Conservation (phyloP, 1,284 basidiomycete genomes). For the Trichosporon ovoides region DNA sequence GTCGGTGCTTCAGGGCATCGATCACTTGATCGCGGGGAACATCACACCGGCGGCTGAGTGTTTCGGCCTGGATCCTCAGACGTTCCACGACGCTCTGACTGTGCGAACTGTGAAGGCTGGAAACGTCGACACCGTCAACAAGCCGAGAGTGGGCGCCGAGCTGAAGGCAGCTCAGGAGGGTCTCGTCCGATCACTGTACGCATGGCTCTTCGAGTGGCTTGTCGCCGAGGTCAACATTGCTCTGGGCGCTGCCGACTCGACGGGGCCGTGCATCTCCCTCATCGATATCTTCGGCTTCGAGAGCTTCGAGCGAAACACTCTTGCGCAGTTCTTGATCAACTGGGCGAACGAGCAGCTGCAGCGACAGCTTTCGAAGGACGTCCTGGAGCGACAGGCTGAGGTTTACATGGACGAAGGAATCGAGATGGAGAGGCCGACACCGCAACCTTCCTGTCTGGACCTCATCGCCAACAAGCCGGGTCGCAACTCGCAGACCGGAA, state of each 20-base stretch:
- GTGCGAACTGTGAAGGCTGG: conserved; percentile 17
- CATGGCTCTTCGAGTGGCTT: conserved; percentile 19
- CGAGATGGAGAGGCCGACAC: conserved; percentile 10
- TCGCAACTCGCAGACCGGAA: conserved; percentile 13
- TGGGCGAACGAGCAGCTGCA: conserved; percentile 24
- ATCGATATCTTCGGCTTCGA: conserved; percentile 25
- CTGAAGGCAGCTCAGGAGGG: conserved; percentile 17
- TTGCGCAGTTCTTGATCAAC: conserved; percentile 23
- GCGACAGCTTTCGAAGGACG: conserved; percentile 17
- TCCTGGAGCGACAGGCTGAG: conserved; percentile 19
- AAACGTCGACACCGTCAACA: conserved; percentile 13
- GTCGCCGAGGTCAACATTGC: conserved; percentile 16
- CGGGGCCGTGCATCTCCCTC: conserved; percentile 14
- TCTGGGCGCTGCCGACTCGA: conserved; percentile 11
- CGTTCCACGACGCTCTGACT: conserved; percentile 14
- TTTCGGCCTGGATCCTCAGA: conserved; percentile 12
- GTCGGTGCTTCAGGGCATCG: conserved; percentile 17
- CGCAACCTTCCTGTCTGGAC: conserved; percentile 14
- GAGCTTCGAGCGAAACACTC: conserved; percentile 17
- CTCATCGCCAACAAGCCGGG: conserved; percentile 14
- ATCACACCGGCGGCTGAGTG: conserved; percentile 6
- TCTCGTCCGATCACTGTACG: conserved; percentile 21
- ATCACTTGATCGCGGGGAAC: conserved; percentile 14
- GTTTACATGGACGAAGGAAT: conserved; percentile 19
- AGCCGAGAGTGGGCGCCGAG: conserved; percentile 15